phyloP scores from a whole-genome alignment of 2,329 filamentous ascomycete genomes.

The Rasamsonia emersonii region DNA sequence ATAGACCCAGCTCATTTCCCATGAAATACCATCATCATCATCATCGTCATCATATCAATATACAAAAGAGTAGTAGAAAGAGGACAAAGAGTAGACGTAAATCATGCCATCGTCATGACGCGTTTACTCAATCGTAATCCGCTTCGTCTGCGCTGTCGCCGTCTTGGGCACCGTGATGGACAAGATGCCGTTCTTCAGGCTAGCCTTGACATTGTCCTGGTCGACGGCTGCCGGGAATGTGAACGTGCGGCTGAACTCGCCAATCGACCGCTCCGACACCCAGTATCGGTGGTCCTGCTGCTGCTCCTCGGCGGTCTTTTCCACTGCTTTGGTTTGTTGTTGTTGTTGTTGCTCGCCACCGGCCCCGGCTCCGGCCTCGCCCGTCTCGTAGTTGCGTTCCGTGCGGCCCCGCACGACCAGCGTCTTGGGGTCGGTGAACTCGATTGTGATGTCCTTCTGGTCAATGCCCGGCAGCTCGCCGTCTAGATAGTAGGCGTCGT shows the following conservation, averaged over 20 bases:
- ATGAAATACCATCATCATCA: too few relatives aligned
- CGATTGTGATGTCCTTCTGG: constrained; percentile 39
- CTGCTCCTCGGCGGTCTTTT: constrained; percentile 12
- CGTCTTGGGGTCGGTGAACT: constrained; percentile 40
- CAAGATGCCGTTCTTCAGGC: constrained; percentile 52
- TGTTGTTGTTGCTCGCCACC: too few relatives aligned
- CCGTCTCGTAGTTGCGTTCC: constrained; percentile 32
- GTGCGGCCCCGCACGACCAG: constrained; percentile 37
- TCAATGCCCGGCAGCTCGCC: constrained; percentile 41
- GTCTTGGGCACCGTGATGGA: constrained; percentile 51
- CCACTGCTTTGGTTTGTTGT: constrained; percentile 1
- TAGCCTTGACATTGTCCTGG: constrained; percentile 53
- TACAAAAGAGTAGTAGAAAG: too few relatives aligned
- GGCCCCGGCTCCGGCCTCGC: too few relatives aligned
- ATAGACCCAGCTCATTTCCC: too few relatives aligned
- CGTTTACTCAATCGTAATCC: constrained; percentile 52
- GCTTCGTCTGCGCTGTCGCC: constrained; percentile 38
- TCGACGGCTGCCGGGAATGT: constrained; percentile 50
- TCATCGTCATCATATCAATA: too few relatives aligned
- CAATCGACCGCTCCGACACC: constrained; percentile 51
- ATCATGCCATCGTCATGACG: too few relatives aligned
- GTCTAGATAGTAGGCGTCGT: constrained; percentile 38
- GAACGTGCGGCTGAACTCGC: constrained; percentile 53
- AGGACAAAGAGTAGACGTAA: too few relatives aligned
- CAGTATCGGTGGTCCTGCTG: constrained; percentile 40